phyloP scores from a whole-genome alignment of 208 protist genomes.

The Crithidia thermophila region DNA sequence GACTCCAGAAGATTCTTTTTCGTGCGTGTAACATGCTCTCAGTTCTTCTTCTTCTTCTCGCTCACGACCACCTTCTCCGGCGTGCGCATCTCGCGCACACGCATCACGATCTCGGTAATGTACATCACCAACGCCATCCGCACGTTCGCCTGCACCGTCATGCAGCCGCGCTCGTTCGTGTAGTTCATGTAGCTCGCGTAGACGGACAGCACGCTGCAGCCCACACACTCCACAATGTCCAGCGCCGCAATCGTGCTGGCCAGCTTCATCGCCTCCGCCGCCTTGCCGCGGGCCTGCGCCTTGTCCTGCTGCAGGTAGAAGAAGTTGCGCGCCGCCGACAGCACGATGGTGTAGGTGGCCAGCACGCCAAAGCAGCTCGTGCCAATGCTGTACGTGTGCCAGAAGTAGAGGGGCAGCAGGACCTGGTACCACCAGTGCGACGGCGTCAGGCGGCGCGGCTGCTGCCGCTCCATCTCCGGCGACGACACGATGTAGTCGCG shows the following conservation, averaged over 20 bases:
- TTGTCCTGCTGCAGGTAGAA: conserved; percentile 27
- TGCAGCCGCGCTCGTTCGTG: conserved; percentile 36
- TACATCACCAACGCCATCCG: conserved; percentile 54
- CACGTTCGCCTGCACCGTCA: conserved; percentile 45
- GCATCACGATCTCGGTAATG: conserved; percentile 33
- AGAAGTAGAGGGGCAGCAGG: conserved; percentile 44
- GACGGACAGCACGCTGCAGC: conserved; percentile 33
- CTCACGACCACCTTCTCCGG: background rate
- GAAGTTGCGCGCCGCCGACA: conserved; percentile 29
- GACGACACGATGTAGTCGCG: conserved; percentile 47
- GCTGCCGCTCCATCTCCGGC: conserved; percentile 14
- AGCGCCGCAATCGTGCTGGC: conserved; percentile 13
- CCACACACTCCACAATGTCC: conserved; percentile 40
- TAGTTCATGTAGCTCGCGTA: conserved; percentile 58
- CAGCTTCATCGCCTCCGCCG: conserved; percentile 13
- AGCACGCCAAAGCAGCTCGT: conserved; percentile 37
- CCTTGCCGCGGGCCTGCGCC: conserved; percentile 19
- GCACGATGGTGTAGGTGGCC: conserved; percentile 33
- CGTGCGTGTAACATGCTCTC: no score
- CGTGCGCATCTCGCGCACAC: conserved; percentile 28
- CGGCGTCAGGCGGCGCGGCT: conserved; percentile 29
- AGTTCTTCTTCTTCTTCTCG: conserved; percentile 33
- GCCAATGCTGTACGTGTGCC: conserved; percentile 58
- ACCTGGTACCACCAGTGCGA: conserved; percentile 49
- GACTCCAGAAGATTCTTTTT: no score